phyloP scores from a whole-genome alignment of 225 moss, liverwort and hornwort genomes.

The Bryoerythrophyllum caledonicum region DNA sequence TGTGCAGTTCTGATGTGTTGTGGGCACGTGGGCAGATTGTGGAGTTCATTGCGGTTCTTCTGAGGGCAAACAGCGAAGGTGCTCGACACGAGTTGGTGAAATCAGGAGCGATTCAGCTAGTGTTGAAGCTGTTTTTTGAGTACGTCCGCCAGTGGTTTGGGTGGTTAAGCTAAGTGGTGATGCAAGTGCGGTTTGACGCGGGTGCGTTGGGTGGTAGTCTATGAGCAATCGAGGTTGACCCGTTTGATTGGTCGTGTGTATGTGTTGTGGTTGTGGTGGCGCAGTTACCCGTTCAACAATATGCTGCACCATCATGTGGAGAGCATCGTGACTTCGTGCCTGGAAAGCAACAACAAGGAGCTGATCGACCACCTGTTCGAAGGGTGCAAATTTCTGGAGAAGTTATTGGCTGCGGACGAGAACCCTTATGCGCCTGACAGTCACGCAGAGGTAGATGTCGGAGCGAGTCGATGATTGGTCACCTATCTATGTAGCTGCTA shows the following conservation, averaged over 20 bases:
- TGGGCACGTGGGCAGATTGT: slow-evolving; percentile 69
- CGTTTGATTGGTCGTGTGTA: neutral
- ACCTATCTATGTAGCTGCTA: neutral
- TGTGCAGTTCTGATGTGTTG: neutral
- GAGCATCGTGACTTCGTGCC: slow-evolving; percentile 84
- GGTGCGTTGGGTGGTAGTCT: neutral
- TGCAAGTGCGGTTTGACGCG: neutral
- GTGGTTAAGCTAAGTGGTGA: neutral
- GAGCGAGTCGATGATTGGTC: neutral
- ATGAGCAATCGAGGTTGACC: neutral
- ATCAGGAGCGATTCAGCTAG: slow-evolving; percentile 82
- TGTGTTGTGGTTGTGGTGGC: neutral
- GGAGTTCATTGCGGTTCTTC: slow-evolving; percentile 96
- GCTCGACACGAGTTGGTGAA: slow-evolving; percentile 87
- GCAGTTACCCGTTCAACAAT: slow-evolving; percentile 98
- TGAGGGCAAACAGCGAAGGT: slow-evolving; percentile 95
- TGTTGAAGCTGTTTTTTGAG: slow-evolving; percentile 90
- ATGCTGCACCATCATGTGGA: slow-evolving; percentile 99
- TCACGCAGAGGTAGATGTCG: slow-evolving; percentile 58
- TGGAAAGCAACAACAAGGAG: slow-evolving; percentile 80
- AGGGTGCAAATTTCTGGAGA: slow-evolving; percentile 76
- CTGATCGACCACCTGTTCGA: slow-evolving; percentile 88
- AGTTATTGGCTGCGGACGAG: slow-evolving; percentile 82
- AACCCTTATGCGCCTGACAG: slow-evolving; percentile 78
- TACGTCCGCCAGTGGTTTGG: slow-evolving; percentile 33